Conservation (phyloP, 169 alveolate species). For the Perkinsus marinus region DNA sequence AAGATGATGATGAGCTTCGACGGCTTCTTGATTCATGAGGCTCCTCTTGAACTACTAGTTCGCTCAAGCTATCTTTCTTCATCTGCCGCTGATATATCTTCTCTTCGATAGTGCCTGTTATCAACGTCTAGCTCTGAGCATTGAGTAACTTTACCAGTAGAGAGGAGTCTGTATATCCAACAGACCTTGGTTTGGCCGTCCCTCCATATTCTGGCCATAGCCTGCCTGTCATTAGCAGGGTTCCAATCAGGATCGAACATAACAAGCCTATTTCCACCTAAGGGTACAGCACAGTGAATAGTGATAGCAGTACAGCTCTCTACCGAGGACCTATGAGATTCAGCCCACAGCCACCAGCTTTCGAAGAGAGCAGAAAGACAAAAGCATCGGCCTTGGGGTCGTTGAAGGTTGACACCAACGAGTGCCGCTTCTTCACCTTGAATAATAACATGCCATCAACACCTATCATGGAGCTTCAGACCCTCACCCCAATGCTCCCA, state of each 20-base stretch:
- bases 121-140: neutral
- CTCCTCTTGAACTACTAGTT: constrained; percentile 42
- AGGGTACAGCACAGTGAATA: too few relatives aligned
- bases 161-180: constrained; percentile 82
- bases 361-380: constrained; percentile 81
- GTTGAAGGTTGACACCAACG: constrained; percentile 38
- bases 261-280: constrained; percentile 78
- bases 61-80: constrained; percentile 33
- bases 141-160: constrained; percentile 50
- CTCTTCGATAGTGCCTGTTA: constrained; percentile 89
- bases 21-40: neutral
- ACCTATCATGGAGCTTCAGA: neutral
- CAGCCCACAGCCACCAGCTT: constrained; percentile 98
- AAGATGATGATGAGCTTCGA: neutral
- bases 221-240: constrained; percentile 95
- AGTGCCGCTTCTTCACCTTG: neutral
- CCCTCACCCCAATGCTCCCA: constrained; percentile 38
- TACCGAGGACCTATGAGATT: constrained; percentile 71
- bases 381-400: constrained; percentile 64
- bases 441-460: too few relatives aligned
- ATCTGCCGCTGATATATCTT: constrained; percentile 71
- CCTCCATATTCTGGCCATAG: constrained; percentile 92
- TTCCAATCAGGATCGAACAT: constrained; percentile 98
- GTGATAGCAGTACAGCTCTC: too few relatives aligned
- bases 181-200: constrained; percentile 90